These are phyloP conservation scores for Cryphonectria radicalis DNA, from an alignment of 2,329 filamentous ascomycete species.

Conservation along the genomic window DNA sequence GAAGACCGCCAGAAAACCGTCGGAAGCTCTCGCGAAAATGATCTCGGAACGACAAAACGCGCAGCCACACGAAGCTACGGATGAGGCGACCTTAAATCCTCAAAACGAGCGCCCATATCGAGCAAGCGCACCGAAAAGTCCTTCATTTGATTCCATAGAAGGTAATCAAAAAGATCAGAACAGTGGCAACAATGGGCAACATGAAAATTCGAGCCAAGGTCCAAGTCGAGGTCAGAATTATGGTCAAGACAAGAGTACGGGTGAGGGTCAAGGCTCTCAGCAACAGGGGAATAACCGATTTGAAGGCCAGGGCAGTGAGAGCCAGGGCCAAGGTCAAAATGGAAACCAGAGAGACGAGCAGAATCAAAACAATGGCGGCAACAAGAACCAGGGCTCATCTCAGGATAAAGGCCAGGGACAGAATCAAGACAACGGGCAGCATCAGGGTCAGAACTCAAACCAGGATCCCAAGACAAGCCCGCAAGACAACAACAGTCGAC, in stretches of 20 bases:
- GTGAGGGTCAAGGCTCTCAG: neutral
- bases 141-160: neutral
- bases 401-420: neutral
- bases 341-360: slow-evolving; percentile 12
- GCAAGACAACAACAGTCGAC: neutral
- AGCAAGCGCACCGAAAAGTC: neutral
- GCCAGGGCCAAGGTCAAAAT: slow-evolving; percentile 12
- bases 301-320: neutral
- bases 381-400: neutral
- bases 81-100: neutral
- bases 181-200: neutral
- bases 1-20: neutral
- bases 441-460: neutral
- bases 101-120: neutral
- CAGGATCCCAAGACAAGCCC: neutral
- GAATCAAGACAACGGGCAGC: slow-evolving; percentile 8
- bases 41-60: neutral
- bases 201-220: neutral
- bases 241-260: slow-evolving; percentile 1
- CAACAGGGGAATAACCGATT: neutral
- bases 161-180: neutral
- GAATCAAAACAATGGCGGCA: neutral
- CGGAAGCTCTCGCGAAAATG: no score
- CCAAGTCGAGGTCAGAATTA: neutral
- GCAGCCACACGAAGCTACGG: neutral